phyloP scores from a whole-genome alignment of 805 yeast genomes.

The Myxozyma kluyveri region DNA sequence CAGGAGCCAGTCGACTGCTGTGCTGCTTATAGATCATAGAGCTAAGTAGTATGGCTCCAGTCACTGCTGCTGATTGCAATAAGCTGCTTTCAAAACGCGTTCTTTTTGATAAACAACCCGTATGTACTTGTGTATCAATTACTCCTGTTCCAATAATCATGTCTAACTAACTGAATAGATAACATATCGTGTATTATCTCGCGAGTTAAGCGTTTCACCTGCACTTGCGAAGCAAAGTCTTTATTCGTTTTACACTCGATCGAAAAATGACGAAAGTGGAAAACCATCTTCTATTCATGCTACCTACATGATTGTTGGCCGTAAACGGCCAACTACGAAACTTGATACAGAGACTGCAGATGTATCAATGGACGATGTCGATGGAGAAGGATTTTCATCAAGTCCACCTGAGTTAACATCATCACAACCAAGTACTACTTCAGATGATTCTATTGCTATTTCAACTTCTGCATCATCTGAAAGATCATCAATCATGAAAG shows the following conservation, averaged over 20 bases:
- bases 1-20: no score
- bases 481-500: neutral
- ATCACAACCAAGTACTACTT: neutral
- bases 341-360: no score
- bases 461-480: neutral
- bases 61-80: neutral
- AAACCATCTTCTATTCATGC: conserved; percentile 21
- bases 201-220: conserved; percentile 14
- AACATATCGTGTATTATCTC: conserved; percentile 21
- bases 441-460: neutral
- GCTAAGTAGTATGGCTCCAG: no score
- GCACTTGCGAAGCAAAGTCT: conserved; percentile 15
- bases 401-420: neutral
- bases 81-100: neutral
- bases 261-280: neutral
- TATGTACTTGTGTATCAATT: neutral
- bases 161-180: conserved; percentile 15
- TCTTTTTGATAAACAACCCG: neutral
- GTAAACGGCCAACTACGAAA: conserved; percentile 10
- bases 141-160: no score
- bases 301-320: conserved; percentile 20
- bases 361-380: neutral
- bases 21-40: no score
- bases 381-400: no score
- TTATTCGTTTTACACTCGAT: conserved; percentile 12